These are phyloP conservation scores for Aspergillus ochraceus DNA, from an alignment of 2,329 filamentous ascomycete genomes.

Conservation along the genomic window DNA sequence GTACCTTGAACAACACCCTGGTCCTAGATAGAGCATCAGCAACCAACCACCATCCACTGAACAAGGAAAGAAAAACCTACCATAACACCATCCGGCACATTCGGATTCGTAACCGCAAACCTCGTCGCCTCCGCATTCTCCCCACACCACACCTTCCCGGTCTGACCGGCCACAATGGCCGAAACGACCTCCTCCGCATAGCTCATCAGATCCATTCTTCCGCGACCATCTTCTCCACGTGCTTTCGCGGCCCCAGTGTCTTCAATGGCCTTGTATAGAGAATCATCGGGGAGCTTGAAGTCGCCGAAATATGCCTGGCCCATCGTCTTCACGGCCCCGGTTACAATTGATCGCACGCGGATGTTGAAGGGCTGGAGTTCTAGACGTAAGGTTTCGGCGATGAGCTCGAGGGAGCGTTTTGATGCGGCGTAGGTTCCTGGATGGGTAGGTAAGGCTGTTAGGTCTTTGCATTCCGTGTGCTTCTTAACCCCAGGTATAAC, in stretches of 20 bases:
- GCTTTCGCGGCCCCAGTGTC: slow-evolving; percentile 6
- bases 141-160: neutral
- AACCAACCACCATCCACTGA: neutral
- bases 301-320: slow-evolving; percentile 18
- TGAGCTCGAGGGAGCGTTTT: slow-evolving; percentile 22
- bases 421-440: slow-evolving; percentile 22
- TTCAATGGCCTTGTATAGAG: slow-evolving; percentile 23
- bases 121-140: neutral
- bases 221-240: slow-evolving; percentile 10
- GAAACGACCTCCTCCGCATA: slow-evolving; percentile 15
- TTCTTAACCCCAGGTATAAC: no score
- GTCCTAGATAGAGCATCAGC: neutral
- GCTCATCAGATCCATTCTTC: slow-evolving; percentile 5
- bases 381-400: slow-evolving; percentile 24
- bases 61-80: neutral
- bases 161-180: neutral
- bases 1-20: neutral
- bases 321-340: slow-evolving; percentile 17
- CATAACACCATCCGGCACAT: neutral
- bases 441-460: no score
- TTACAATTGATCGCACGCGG: slow-evolving; percentile 18
- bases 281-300: slow-evolving; percentile 17
- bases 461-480: neutral
- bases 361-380: slow-evolving; percentile 24
- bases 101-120: neutral